Conservation (phyloP, 139 green algal species). For the Chlamydomonas asymmetrica region DNA sequence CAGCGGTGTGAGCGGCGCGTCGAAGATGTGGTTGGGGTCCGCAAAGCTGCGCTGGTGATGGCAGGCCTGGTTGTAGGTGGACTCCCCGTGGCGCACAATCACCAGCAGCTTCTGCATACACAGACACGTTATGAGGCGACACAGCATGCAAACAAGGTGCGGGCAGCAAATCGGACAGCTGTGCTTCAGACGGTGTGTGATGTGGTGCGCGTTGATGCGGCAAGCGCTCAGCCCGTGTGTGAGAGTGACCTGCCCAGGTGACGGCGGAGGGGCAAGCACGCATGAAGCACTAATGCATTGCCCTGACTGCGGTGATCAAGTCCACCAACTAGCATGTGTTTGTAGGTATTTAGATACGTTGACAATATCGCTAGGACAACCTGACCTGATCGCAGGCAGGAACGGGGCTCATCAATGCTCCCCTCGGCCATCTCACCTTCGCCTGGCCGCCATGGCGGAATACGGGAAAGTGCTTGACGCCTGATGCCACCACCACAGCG, state of each 20-base stretch:
- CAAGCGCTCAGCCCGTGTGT: no score
- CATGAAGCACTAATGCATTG: not conserved
- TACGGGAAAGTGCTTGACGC: no score
- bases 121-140: not conserved
- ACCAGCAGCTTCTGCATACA: conserved; percentile 11
- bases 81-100: conserved; percentile 37
- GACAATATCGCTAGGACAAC: no score
- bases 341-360: not conserved
- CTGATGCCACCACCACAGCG: no score
- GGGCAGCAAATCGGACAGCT: not conserved
- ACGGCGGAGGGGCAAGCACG: no score
- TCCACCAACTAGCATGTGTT: not conserved
- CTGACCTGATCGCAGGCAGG: no score
- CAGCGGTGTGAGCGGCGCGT: conserved; percentile 20
- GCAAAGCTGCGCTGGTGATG: conserved; percentile 7
- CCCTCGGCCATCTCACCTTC: conserved; percentile 4
- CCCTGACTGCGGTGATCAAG: not conserved
- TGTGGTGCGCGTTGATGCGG: no score
- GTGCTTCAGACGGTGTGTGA: not conserved
- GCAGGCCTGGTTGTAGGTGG: conserved; percentile 33
- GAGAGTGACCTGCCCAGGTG: no score
- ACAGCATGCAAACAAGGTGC: not conserved
- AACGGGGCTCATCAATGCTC: not conserved
- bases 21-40: conserved; percentile 36
- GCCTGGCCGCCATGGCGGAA: not conserved